Conservation (phyloP, 73 alveolate species). For the Paramecium primaurelia region DNA sequence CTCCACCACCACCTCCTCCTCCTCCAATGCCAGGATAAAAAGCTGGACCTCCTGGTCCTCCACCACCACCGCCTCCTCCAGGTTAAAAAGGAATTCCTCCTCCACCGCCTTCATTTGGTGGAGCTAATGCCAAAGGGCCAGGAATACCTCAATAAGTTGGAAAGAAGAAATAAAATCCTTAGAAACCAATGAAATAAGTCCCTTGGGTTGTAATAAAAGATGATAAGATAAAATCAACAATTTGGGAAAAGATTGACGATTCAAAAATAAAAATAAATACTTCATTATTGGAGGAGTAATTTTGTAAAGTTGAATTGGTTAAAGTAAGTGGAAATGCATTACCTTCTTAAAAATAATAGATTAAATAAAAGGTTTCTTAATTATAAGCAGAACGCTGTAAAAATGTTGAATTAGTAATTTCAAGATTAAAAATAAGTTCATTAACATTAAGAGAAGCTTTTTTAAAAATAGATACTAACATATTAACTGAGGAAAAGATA, state of each 20-base stretch:
- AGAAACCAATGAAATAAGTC: constrained; percentile 49
- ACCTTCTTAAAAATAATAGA: background rate
- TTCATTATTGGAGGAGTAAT: background rate
- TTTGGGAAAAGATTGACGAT: constrained; percentile 30
- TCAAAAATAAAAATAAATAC: background rate
- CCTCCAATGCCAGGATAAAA: constrained; percentile 49
- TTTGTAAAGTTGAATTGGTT: background rate
- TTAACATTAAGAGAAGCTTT: constrained; percentile 7
- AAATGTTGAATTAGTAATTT: constrained; percentile 37
- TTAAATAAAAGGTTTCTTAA: background rate
- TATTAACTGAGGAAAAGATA: constrained; percentile 10
- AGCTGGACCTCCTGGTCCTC: background rate
- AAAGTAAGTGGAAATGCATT: background rate
- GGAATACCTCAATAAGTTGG: background rate
- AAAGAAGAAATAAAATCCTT: constrained; percentile 15
- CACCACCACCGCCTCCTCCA: constrained; percentile 58
- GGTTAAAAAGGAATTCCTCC: background rate
- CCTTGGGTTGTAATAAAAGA: constrained; percentile 56
- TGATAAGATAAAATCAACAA: constrained; percentile 2
- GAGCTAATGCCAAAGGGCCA: background rate
- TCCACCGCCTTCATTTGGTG: background rate
- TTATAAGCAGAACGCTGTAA: background rate
- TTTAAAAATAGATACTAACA: background rate
- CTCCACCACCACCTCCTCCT: no score
- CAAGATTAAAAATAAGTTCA: constrained; percentile 3